Evolutionary conservation across 2,329 filamentous ascomycete genomes (phyloP).

Genomic region (Diplodia corticola): DNA sequence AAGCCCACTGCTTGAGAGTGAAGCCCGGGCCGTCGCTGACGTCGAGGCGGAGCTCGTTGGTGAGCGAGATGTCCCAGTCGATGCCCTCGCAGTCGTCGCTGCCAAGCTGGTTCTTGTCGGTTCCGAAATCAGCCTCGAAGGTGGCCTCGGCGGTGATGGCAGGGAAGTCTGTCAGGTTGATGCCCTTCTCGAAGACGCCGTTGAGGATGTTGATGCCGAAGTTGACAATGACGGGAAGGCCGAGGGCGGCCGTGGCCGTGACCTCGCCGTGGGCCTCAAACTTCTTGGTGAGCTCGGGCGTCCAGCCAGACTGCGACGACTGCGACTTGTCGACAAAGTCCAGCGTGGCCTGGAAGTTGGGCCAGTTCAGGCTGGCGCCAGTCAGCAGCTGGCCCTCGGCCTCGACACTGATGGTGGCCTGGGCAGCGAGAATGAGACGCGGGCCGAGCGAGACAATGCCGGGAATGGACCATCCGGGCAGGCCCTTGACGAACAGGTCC

Average conservation of each 20-base stretch:
- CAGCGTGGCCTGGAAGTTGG: conserved; percentile 19
- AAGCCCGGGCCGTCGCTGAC: conserved; percentile 1
- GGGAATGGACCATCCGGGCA: conserved; percentile 24
- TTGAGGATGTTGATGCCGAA: conserved; percentile 23
- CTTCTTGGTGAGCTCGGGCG: conserved; percentile 22
- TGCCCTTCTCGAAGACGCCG: conserved; percentile 20
- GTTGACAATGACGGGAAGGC: conserved; percentile 21
- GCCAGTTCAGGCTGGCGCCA: conserved; percentile 22
- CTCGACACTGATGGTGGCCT: conserved; percentile 20
- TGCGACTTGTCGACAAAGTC: conserved; percentile 20
- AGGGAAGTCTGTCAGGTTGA: conserved; percentile 24
- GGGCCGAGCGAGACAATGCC: conserved; percentile 20
- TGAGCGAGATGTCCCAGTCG: conserved; percentile 22
- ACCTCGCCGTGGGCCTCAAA: conserved; percentile 24
- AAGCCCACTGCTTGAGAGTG: conserved; percentile 15
- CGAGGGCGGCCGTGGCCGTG: conserved; percentile 15
- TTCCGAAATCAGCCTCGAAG: conserved; percentile 5
- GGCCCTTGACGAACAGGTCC: conserved; percentile 22
- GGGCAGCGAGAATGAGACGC: conserved; percentile 16
- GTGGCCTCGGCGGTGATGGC: conserved; percentile 21
- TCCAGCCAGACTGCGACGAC: conserved; percentile 20
- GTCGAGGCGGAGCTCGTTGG: conserved; percentile 21
- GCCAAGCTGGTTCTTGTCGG: conserved; percentile 15
- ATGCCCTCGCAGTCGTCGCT: conserved; percentile 24
- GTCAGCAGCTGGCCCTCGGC: conserved; percentile 24